Evolutionary conservation across 129 eudicot genomes (phyloP), one percentile per base, ranked within the genome.

Genomic region (Pseudognaphalium luteoalbum): DNA sequence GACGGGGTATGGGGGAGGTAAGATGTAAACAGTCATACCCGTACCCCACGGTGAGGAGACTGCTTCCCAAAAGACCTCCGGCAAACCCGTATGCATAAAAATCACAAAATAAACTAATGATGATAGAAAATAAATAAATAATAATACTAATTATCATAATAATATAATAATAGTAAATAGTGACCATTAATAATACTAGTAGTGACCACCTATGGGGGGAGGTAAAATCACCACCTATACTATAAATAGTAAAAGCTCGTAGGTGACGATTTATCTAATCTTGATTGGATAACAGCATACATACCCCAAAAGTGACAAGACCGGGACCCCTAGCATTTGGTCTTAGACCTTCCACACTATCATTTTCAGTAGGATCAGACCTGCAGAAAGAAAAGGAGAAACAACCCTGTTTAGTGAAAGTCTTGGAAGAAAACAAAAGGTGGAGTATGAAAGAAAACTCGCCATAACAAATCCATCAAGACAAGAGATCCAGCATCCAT

Each of bases 291-390:
- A 68, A 58, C 68, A 16, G 51, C 88, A 77, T 90, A 34, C 87
- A 77, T 94, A 94, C 98, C 97, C 98, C 98, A 73, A 94, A 91
- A 69, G 93, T 87, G 30, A 94, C 97, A 25, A 94, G 88, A 57
- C 98, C 96, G 29, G 97, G 97, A 52, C 98, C 97, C 83, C 97
- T 85, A 41, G 98, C 97, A 83, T 94, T 94, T 63, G 97, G 98
- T 72, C 98, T 85, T 76, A 94, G 73, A 61, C 98, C 98, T 71
- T 91, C 98, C 34, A 94, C 86, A 21, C 98, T 94, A 83, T 94
- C 98, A 70, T 94, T 94, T 81, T 90, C 97, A 12, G 98, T 94
- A 63, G 98, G 97, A 78, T 94, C 97, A 33, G 98, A 94, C 98
- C 98, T 94, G 91, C 63, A 74, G 2, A 85, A 32, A 71, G 66